Evolutionary conservation across 164 flowering plant species (phyloP).

Genomic region (Paratinospora sagittata): DNA sequence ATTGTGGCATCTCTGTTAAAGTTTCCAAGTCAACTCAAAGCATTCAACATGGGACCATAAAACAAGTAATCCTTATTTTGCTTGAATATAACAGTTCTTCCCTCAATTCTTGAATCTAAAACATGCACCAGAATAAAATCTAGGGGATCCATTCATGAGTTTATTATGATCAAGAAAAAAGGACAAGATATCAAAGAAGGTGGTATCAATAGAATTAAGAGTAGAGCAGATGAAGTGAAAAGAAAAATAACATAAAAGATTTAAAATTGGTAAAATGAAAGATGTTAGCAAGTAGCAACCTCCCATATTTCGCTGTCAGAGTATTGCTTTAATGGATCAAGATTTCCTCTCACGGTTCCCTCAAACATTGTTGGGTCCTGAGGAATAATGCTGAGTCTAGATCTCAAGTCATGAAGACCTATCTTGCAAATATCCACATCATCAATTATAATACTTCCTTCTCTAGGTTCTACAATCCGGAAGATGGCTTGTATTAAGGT

Average conservation of each 20-base stretch:
- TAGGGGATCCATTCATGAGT: background rate
- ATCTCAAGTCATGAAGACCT: conserved; percentile 87
- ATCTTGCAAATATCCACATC: conserved; percentile 63
- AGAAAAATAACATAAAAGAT: background rate
- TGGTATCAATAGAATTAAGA: background rate
- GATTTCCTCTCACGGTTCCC: conserved; percentile 85
- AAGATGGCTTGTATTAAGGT: conserved; percentile 54
- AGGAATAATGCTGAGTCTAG: conserved; percentile 86
- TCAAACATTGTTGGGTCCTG: conserved; percentile 92
- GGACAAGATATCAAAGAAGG: background rate
- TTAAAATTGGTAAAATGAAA: background rate
- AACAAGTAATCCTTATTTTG: too few species aligned
- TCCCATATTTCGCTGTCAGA: conserved; percentile 72
- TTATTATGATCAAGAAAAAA: too few species aligned
- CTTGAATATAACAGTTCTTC: background rate
- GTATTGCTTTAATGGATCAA: conserved; percentile 70
- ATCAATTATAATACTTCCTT: conserved; percentile 76
- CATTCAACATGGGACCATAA: too few species aligned
- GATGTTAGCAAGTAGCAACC: conserved; percentile 30
- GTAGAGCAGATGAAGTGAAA: background rate
- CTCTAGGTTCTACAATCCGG: conserved; percentile 73
- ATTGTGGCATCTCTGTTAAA: too few species aligned
- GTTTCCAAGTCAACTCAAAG: too few species aligned
- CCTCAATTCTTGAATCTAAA: background rate
- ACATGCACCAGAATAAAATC: background rate